Conservation (phyloP, 345 rosid genomes). For the Populus deltoides region DNA sequence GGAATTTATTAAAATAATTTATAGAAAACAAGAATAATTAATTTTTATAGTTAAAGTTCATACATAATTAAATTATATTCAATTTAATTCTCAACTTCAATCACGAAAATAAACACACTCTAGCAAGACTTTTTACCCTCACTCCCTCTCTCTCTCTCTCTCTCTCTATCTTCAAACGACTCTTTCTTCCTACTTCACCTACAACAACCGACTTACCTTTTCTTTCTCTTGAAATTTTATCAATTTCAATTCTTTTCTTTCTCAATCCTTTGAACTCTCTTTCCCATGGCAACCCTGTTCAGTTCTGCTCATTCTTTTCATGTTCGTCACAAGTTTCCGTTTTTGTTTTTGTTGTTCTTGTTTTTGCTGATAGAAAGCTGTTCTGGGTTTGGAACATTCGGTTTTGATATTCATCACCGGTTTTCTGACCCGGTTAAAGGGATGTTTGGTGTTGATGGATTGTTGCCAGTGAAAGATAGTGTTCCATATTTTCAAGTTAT, state of each 20-base stretch:
- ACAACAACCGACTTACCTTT: background rate
- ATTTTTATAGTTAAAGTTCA: too few relatives aligned
- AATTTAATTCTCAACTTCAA: too few relatives aligned
- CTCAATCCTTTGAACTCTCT: background rate
- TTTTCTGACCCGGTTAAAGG: slow-evolving; percentile 77
- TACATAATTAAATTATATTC: too few relatives aligned
- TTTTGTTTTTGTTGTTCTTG: slow-evolving; percentile 7
- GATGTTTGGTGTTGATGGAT: slow-evolving; percentile 48
- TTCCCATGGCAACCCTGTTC: background rate
- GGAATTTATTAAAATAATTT: too few relatives aligned
- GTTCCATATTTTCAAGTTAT: slow-evolving; percentile 53
- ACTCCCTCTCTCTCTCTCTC: background rate
- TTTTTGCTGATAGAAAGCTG: slow-evolving; percentile 16
- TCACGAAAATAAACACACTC: too few relatives aligned
- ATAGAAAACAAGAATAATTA: too few relatives aligned
- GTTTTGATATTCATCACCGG: slow-evolving; percentile 72
- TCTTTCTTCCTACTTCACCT: background rate
- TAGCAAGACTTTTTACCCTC: background rate
- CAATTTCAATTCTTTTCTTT: background rate
- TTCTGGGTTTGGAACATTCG: slow-evolving; percentile 54
- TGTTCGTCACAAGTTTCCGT: background rate
- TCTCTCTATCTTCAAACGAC: background rate
- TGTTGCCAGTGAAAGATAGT: slow-evolving; percentile 65
- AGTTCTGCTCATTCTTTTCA: background rate
- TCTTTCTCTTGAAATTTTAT: background rate